phyloP scores from a whole-genome alignment of 108 stramenopile species.

The Chaetoceros tenuissimus region DNA sequence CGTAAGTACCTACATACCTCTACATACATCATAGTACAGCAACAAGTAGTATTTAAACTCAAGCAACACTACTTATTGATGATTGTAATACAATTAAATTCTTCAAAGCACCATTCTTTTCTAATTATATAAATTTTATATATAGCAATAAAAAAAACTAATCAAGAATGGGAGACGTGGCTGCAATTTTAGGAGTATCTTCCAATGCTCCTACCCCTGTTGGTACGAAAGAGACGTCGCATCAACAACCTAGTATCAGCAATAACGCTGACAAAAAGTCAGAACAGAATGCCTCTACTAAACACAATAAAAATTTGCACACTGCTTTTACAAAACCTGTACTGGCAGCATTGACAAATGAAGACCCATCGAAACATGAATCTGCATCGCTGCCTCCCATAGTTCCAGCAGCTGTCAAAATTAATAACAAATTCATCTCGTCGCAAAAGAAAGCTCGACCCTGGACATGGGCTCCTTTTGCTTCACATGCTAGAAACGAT shows the following conservation, averaged over 20 bases:
- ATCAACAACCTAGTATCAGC: neutral
- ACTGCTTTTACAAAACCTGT: slow-evolving; percentile 8
- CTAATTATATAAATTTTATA: too few species aligned
- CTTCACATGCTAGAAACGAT: slow-evolving; percentile 64
- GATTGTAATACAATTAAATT: too few species aligned
- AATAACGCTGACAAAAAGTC: neutral
- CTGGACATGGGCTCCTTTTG: slow-evolving; percentile 82
- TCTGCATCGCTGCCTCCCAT: slow-evolving; percentile 42
- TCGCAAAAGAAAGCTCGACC: slow-evolving; percentile 39
- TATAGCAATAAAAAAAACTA: neutral
- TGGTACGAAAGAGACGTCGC: neutral
- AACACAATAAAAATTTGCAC: neutral
- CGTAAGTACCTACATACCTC: too few species aligned
- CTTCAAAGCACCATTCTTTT: too few species aligned
- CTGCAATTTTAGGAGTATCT: slow-evolving; percentile 18
- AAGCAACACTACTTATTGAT: too few species aligned
- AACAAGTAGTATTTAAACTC: too few species aligned
- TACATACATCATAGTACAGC: too few species aligned
- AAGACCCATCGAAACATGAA: neutral
- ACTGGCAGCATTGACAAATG: neutral
- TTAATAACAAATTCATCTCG: slow-evolving; percentile 49
- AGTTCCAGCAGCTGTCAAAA: slow-evolving; percentile 51
- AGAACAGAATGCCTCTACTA: neutral
- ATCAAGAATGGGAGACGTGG: slow-evolving; percentile 26
- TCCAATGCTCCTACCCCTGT: neutral